Conservation (phyloP, 1,284 basidiomycete genomes). For the Veloboletus limbatus region DNA sequence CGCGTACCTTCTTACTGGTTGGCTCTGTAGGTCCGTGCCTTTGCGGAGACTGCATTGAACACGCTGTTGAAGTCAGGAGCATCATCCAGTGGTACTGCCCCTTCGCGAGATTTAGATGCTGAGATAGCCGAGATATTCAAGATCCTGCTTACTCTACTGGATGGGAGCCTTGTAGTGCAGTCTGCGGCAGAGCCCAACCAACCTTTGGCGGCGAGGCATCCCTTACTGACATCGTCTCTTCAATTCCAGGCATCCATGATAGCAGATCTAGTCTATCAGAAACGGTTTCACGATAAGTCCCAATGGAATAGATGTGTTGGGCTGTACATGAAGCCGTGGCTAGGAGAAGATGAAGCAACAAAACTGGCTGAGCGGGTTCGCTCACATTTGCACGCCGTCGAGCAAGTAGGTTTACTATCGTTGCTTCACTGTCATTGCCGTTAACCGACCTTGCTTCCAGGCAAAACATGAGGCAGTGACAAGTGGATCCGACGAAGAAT, state of each 20-base stretch:
- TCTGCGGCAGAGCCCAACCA: constrained; percentile 45
- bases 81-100: constrained; percentile 63
- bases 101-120: constrained; percentile 62
- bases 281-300: constrained; percentile 60
- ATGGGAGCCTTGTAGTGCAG: constrained; percentile 44
- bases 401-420: constrained; percentile 47
- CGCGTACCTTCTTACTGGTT: constrained; percentile 15
- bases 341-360: constrained; percentile 45
- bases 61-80: constrained; percentile 82
- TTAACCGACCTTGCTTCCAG: constrained; percentile 33
- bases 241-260: constrained; percentile 74
- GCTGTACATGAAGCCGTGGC: constrained; percentile 69
- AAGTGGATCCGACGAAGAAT: constrained; percentile 63
- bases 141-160: constrained; percentile 60
- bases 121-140: constrained; percentile 58
- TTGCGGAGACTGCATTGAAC: constrained; percentile 76
- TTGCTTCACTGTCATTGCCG: constrained; percentile 6
- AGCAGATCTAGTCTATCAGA: constrained; percentile 72
- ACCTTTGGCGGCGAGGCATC: constrained; percentile 46
- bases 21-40: constrained; percentile 74
- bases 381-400: constrained; percentile 74
- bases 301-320: constrained; percentile 77
- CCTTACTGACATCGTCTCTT: constrained; percentile 51
- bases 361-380: constrained; percentile 65
- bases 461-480: constrained; percentile 48